These are phyloP conservation scores for Salicornia ramosissima DNA, from an alignment of 148 eudicot genomes.

Conservation along the genomic window DNA sequence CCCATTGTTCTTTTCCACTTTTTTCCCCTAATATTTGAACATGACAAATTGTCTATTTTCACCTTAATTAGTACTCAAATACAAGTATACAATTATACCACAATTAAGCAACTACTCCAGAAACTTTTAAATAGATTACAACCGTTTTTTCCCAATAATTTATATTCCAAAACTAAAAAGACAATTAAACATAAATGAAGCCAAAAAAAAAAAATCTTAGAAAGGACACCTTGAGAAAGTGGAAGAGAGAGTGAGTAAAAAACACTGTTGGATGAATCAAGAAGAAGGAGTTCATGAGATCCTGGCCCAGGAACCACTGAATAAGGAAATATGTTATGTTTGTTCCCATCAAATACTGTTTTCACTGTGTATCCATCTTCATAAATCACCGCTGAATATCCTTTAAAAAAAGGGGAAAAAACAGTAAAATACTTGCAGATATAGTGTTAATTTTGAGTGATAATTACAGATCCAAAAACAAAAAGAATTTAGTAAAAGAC, in stretches of 20 bases:
- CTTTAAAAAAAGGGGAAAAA: conserved; percentile 11
- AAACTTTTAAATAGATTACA: no score
- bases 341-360: conserved; percentile 62
- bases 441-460: neutral
- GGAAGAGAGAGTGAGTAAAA: conserved; percentile 47
- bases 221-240: conserved; percentile 44
- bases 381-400: conserved; percentile 28
- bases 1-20: no score
- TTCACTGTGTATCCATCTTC: conserved; percentile 73
- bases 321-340: conserved; percentile 42
- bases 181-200: no score
- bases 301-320: conserved; percentile 27
- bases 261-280: conserved; percentile 45
- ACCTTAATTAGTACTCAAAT: no score
- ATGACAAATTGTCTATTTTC: no score
- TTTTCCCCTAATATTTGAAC: no score
- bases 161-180: no score
- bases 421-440: neutral
- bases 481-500: no score
- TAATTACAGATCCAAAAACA: neutral
- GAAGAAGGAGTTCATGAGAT: conserved; percentile 47
- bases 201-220: no score
- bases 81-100: no score
- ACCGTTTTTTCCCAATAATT: no score
- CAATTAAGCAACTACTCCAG: no score